These are phyloP conservation scores for Hydrangea macrophylla DNA, from an alignment of 148 eudicot species.

Conservation along the genomic window DNA sequence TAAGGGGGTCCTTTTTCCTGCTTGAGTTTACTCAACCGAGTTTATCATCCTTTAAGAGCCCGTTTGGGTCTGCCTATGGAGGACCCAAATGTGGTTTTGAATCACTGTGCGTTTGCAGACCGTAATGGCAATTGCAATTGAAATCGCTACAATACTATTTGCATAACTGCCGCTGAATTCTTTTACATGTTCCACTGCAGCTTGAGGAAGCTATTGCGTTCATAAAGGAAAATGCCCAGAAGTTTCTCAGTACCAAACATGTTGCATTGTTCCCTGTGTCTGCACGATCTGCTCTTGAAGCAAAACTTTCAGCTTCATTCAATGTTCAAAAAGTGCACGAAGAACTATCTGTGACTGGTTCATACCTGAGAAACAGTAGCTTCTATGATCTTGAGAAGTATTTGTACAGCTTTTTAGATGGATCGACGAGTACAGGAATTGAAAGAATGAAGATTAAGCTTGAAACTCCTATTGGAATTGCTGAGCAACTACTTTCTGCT, in stretches of 20 bases:
- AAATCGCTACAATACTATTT: no score
- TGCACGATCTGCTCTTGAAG: conserved; percentile 83
- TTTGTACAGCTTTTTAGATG: conserved; percentile 72
- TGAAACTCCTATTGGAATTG: conserved; percentile 81
- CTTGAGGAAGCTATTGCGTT: conserved; percentile 81
- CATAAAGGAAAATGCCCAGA: conserved; percentile 68
- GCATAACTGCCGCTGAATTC: neutral
- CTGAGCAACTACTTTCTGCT: conserved; percentile 77
- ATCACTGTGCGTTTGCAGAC: no score
- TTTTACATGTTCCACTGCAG: conserved; percentile 40
- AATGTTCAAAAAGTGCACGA: conserved; percentile 23
- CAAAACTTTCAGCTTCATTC: conserved; percentile 52
- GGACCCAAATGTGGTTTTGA: no score
- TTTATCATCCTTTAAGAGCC: no score
- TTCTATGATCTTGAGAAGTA: conserved; percentile 74
- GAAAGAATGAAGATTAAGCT: conserved; percentile 93
- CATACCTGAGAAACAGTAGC: conserved; percentile 31
- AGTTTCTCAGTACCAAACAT: conserved; percentile 63
- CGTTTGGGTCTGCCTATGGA: no score
- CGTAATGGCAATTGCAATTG: no score
- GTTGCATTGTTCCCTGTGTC: conserved; percentile 81
- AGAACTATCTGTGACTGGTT: conserved; percentile 24
- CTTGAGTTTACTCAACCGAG: neutral
- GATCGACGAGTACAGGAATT: conserved; percentile 73
- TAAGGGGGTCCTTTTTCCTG: neutral